Conservation (phyloP, 177 flowering plant genomes). For the Vitis hybrid region DNA sequence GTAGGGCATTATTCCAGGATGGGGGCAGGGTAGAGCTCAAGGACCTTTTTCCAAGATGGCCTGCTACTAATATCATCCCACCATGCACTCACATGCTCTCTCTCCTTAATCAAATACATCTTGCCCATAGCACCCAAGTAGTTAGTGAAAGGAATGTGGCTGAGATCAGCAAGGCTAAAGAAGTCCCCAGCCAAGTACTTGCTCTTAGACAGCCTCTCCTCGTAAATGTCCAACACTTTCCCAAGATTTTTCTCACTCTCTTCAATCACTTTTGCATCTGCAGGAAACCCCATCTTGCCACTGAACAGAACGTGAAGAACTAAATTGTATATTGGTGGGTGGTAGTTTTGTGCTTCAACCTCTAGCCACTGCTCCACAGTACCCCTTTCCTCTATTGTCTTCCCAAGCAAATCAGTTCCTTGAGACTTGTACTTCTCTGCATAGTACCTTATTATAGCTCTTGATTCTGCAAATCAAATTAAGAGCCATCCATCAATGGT, state of each 20-base stretch:
- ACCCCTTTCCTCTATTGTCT: slow-evolving; percentile 34
- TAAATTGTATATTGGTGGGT: slow-evolving; percentile 26
- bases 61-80: slow-evolving; percentile 45
- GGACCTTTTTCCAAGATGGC: slow-evolving; percentile 43
- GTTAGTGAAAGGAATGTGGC: slow-evolving; percentile 34
- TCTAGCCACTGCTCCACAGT: slow-evolving; percentile 44
- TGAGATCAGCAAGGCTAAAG: slow-evolving; percentile 46
- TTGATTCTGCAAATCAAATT: slow-evolving; percentile 26
- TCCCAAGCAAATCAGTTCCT: slow-evolving; percentile 37
- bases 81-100: slow-evolving; percentile 46
- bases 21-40: not conserved
- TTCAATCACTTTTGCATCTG: slow-evolving; percentile 21
- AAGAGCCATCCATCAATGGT: no score
- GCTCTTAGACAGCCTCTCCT: slow-evolving; percentile 32
- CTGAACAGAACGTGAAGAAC: slow-evolving; percentile 24
- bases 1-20: no score
- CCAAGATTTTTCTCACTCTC: slow-evolving; percentile 34
- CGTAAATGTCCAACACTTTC: slow-evolving; percentile 37
- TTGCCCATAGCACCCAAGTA: slow-evolving; percentile 24
- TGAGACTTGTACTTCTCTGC: slow-evolving; percentile 39
- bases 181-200: slow-evolving; percentile 47
- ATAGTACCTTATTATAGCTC: slow-evolving; percentile 40
- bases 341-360: slow-evolving; percentile 35
- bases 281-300: slow-evolving; percentile 17
- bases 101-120: slow-evolving; percentile 27